A percentile compares a stretch with the other conserved stretches of the same genome.
Evolutionary conservation across 2,329 filamentous ascomycete genomes (phyloP).

Genomic region (Fusarium sp.): DNA sequence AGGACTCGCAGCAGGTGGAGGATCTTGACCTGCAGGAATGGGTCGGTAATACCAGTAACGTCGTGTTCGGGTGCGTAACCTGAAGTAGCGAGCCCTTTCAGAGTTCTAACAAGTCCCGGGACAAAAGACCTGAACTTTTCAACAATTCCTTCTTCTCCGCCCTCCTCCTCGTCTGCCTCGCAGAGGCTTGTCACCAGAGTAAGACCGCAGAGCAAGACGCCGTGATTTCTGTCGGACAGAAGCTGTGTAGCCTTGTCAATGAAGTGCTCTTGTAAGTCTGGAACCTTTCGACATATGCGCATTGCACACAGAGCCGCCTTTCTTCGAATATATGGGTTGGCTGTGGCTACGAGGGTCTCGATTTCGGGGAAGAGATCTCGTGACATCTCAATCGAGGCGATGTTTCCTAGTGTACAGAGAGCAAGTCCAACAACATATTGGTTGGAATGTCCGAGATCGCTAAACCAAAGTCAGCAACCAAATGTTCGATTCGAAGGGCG

Average conservation of each 20-base stretch:
- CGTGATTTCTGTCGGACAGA: conserved; percentile 92
- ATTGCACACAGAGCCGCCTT: conserved; percentile 99
- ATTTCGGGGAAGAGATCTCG: conserved; percentile 96
- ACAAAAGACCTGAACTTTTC: conserved; percentile 90
- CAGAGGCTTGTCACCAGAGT: conserved; percentile 92
- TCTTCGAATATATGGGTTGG: conserved; percentile 97
- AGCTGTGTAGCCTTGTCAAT: conserved; percentile 90
- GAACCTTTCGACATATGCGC: conserved; percentile 97
- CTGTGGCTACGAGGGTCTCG: conserved; percentile 87
- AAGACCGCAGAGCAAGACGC: conserved; percentile 89
- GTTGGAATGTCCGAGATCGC: conserved; percentile 95
- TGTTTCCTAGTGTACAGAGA: conserved; percentile 95
- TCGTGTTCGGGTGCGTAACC: conserved; percentile 98
- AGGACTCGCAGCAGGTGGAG: conserved; percentile 85
- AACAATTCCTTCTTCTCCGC: conserved; percentile 86
- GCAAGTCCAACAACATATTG: conserved; percentile 98
- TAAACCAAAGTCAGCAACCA: conserved; percentile 49
- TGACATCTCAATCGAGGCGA: conserved; percentile 98
- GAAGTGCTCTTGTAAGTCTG: conserved; percentile 96
- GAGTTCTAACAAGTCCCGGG: conserved; percentile 83
- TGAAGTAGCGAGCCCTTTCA: conserved; percentile 92
- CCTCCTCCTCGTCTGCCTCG: conserved; percentile 92
- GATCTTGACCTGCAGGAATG: conserved; percentile 97
- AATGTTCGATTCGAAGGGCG: background rate
- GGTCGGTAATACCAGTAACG: conserved; percentile 96